Base-by-base conservation (phyloP, 495 filamentous ascomycete genomes). In the Penicillium maclennaniae region DNA sequence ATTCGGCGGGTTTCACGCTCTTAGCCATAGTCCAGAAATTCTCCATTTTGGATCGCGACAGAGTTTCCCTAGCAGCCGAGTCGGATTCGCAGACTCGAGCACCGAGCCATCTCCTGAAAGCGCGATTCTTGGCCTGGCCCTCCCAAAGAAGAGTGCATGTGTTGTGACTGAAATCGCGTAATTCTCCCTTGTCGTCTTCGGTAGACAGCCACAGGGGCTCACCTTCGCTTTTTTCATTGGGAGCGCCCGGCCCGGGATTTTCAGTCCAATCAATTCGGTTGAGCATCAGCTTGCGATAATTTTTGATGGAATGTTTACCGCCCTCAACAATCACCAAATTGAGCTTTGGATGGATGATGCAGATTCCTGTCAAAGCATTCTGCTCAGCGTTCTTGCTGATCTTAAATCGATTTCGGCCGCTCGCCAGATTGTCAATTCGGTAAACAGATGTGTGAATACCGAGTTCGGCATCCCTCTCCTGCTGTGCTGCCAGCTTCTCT, bases 1-100 rank as follows among this genome's bases (percentile, higher is more conserved):
- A 64, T 34, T 73, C 72, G 44, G 54, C 60, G 49, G 67, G 71
- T 55, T 79, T 76, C 45, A 74, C 63, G 53, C 78, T 87, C 82
- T 95, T 97, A 3, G 91, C 93, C 65, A 91, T 73, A n/a, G 85
- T 86, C 93, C 93, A 99, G 62, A 97, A 91, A 60, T 84, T 95
- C 67, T 97, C 93, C 83, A 97, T 87, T 74, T 95, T 97, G 7
- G 81, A 79, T 57, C 87, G 81, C 4, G 82, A 71, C 56, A 99
- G 67, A 31, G 84, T 79, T 55, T 96, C 89, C 70, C 87, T 87
- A 7, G 93, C 93, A 61, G 91, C 83, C 21, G 81, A 82, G 68
- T 99, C 93, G 8, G 86, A 91, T 69, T 96, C 95, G 66, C 89
- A 95, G 7, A 90, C 79, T 68, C 87, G 87, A 39, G 80, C 87